Percentiles rank a stretch among this genome's conserved stretches.
These are phyloP conservation scores for Letharia columbiana DNA, from an alignment of 495 filamentous ascomycete genomes.

Conservation along the genomic window DNA sequence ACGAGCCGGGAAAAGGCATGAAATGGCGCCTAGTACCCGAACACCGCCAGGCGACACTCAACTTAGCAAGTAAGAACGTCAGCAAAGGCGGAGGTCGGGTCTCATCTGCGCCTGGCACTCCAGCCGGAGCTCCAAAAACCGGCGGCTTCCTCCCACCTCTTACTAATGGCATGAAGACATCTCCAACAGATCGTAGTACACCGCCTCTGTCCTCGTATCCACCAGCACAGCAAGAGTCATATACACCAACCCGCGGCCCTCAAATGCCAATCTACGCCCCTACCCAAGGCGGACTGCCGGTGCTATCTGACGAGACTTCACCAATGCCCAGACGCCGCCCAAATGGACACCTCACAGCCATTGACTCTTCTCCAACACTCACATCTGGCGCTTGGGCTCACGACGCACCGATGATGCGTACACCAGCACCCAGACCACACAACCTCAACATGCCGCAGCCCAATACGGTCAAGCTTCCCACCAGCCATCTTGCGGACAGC, in stretches of 20 bases:
- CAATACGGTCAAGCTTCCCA: slow-evolving; percentile 80
- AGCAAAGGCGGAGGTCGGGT: slow-evolving; percentile 33
- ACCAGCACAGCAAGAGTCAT: slow-evolving; percentile 40
- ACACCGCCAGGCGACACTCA: slow-evolving; percentile 55
- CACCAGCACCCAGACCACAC: slow-evolving; percentile 75
- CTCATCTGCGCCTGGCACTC: slow-evolving; percentile 50
- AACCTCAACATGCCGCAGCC: slow-evolving; percentile 80
- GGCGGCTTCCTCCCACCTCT: slow-evolving; percentile 40
- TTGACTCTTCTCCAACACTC: slow-evolving; percentile 60
- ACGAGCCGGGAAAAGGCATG: slow-evolving; percentile 98
- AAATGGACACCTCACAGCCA: slow-evolving; percentile 48
- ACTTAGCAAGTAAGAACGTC: slow-evolving; percentile 14
- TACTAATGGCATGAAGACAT: slow-evolving; percentile 30
- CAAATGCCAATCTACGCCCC: slow-evolving; percentile 28
- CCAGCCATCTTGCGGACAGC: slow-evolving; percentile 89
- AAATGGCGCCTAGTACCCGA: slow-evolving; percentile 89
- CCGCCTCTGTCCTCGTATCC: slow-evolving; percentile 40
- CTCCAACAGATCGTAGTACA: slow-evolving; percentile 35
- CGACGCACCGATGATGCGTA: slow-evolving; percentile 55
- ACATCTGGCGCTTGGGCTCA: slow-evolving; percentile 52
- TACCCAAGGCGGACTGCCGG: slow-evolving; percentile 36
- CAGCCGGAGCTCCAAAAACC: slow-evolving; percentile 28
- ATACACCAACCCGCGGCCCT: slow-evolving; percentile 49
- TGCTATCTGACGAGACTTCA: slow-evolving; percentile 52
- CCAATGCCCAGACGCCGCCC: slow-evolving; percentile 45